Percentiles rank a stretch among this genome's conserved stretches.
phyloP scores from a whole-genome alignment of 2,329 filamentous ascomycete species.

The Aspergillus arachidicola region DNA sequence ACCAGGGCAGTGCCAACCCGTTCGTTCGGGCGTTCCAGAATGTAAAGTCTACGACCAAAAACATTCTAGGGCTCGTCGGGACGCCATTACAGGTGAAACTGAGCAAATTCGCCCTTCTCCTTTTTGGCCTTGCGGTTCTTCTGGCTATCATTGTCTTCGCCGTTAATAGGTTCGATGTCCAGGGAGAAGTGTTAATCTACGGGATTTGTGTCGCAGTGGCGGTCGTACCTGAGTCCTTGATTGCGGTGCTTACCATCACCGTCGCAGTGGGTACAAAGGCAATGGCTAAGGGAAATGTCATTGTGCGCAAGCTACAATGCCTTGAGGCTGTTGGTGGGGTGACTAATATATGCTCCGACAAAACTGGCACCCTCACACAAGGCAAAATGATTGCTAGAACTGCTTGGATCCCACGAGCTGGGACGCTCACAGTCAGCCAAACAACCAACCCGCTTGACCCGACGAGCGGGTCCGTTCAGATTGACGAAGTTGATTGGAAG shows the following conservation, averaged over 20 bases:
- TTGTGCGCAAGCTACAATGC: constrained; percentile 56
- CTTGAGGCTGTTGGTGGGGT: constrained; percentile 61
- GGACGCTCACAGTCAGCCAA: constrained; percentile 55
- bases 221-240: constrained; percentile 66
- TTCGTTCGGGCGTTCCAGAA: constrained; percentile 38
- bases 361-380: constrained; percentile 58
- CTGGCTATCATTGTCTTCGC: constrained; percentile 65
- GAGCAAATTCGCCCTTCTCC: constrained; percentile 78
- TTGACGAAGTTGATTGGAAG: constrained; percentile 37
- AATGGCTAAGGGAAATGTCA: constrained; percentile 57
- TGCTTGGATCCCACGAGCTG: constrained; percentile 58
- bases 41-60: constrained; percentile 50
- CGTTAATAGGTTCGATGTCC: constrained; percentile 58
- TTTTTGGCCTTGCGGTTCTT: constrained; percentile 72
- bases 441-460: constrained; percentile 59
- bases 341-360: constrained; percentile 61
- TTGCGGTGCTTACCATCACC: constrained; percentile 64
- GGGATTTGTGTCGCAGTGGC: constrained; percentile 60
- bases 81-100: constrained; percentile 85
- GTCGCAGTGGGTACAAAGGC: constrained; percentile 59
- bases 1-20: constrained; percentile 12
- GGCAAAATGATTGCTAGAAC: constrained; percentile 64
- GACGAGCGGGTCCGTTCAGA: constrained; percentile 51
- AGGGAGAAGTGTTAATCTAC: constrained; percentile 63
- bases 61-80: constrained; percentile 60